Conservation (phyloP, 2,329 filamentous ascomycete genomes). For the Arthrobotrys entomopaga region DNA sequence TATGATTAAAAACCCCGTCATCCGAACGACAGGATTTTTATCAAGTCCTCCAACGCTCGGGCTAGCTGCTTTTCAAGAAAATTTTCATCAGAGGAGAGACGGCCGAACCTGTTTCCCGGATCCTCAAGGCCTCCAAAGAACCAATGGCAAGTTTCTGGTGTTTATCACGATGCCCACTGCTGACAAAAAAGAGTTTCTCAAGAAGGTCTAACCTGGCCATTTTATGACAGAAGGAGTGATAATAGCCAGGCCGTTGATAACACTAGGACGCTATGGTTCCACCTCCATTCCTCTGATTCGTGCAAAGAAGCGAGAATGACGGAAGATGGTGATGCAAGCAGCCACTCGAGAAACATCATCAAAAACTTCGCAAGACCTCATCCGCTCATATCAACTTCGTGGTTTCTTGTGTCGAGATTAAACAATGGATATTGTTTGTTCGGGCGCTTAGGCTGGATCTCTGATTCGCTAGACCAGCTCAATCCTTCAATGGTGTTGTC, state of each 20-base stretch:
- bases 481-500: neutral
- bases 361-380: conserved; percentile 15
- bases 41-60: conserved; percentile 9
- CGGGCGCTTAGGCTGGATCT: conserved; percentile 26
- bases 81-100: conserved; percentile 33
- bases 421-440: conserved; percentile 41
- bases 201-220: neutral
- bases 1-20: conserved; percentile 8
- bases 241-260: conserved; percentile 3
- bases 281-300: conserved; percentile 30
- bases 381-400: conserved; percentile 1
- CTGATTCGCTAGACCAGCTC: conserved; percentile 28
- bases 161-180: conserved; percentile 35
- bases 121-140: conserved; percentile 3
- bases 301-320: conserved; percentile 22
- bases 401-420: neutral
- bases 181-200: conserved; percentile 30
- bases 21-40: neutral
- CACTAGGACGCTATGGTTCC: conserved; percentile 20
- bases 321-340: conserved; percentile 31
- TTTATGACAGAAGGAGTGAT: neutral
- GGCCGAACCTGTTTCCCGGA: conserved; percentile 52
- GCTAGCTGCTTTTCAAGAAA: conserved; percentile 15
- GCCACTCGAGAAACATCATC: conserved; percentile 2
- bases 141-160: conserved; percentile 30